phyloP scores from a whole-genome alignment of 805 yeast genomes.

The Alloascoidea hylecoeti region DNA sequence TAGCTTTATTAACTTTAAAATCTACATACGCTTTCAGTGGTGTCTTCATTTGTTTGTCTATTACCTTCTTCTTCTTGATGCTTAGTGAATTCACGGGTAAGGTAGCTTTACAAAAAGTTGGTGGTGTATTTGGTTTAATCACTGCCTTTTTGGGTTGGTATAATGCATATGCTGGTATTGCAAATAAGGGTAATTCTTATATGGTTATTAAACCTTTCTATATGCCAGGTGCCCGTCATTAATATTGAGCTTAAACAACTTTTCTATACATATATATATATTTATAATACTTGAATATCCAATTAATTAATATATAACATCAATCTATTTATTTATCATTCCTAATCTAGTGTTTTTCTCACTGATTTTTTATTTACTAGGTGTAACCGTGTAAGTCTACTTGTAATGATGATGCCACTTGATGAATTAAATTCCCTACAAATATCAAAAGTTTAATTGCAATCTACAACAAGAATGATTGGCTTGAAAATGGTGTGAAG shows the following conservation, averaged over 20 bases:
- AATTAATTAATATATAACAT: not conserved
- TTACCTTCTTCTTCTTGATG: constrained; percentile 32
- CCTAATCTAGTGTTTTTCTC: not conserved
- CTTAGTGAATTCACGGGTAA: constrained; percentile 37
- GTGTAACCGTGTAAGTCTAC: too few species aligned
- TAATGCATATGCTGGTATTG: constrained; percentile 58
- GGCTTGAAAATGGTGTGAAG: too few species aligned
- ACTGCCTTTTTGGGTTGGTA: constrained; percentile 55
- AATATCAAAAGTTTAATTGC: too few species aligned
- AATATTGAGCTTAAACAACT: not conserved
- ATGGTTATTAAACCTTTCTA: constrained; percentile 32
- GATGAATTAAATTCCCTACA: too few species aligned
- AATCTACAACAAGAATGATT: too few species aligned
- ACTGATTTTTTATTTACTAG: not conserved
- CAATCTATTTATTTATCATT: not conserved
- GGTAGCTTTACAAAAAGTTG: constrained; percentile 28
- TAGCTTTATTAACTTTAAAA: constrained; percentile 27
- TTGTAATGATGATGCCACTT: too few species aligned
- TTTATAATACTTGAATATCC: not conserved
- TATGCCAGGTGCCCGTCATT: constrained; percentile 27
- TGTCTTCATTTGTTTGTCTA: constrained; percentile 28
- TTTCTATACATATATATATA: not conserved
- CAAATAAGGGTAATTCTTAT: constrained; percentile 52
- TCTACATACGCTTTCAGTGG: constrained; percentile 31
- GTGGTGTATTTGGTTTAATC: constrained; percentile 51